A percentile compares a stretch with the other conserved stretches of the same genome.
Conservation (phyloP, 1,139 yeast genomes). For the Geotrichum fermentans region DNA sequence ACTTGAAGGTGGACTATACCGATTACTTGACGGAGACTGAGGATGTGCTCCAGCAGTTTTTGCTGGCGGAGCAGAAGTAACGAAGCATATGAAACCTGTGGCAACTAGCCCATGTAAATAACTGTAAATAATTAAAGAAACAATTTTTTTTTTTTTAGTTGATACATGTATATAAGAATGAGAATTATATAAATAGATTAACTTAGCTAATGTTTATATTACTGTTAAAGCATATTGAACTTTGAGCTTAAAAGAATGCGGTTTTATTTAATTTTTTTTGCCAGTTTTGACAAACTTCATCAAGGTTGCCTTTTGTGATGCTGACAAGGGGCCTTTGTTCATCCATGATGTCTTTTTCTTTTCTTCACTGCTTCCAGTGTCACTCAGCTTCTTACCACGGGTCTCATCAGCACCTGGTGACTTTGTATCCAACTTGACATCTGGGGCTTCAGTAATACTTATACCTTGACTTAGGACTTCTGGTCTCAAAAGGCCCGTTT, state of each 20-base stretch:
- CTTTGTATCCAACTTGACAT: slow-evolving; percentile 24
- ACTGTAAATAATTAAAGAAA: too few species aligned
- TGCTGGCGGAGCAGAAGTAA: slow-evolving; percentile 4
- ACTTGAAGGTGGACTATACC: slow-evolving; percentile 1
- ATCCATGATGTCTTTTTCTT: slow-evolving; percentile 14
- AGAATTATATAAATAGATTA: too few species aligned
- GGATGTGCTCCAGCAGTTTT: not conserved
- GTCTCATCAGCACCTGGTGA: not conserved
- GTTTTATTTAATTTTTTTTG: too few species aligned
- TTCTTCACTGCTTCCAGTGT: not conserved
- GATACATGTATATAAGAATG: not conserved
- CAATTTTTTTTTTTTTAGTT: too few species aligned
- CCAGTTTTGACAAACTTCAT: slow-evolving; percentile 18
- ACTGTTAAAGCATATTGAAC: too few species aligned
- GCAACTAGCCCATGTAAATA: too few species aligned
- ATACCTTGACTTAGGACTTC: slow-evolving; percentile 25
- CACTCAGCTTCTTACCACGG: not conserved
- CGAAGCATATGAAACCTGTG: too few species aligned
- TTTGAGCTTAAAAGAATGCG: too few species aligned
- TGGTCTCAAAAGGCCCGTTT: slow-evolving; percentile 21
- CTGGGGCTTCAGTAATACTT: slow-evolving; percentile 29
- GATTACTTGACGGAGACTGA: slow-evolving; percentile 1
- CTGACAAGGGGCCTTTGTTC: slow-evolving; percentile 12
- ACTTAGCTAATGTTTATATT: too few species aligned
- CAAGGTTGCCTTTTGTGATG: slow-evolving; percentile 10